Evolutionary conservation across 192 early-diverging fungal species (phyloP).

Genomic region (Paraglomus occultum): DNA sequence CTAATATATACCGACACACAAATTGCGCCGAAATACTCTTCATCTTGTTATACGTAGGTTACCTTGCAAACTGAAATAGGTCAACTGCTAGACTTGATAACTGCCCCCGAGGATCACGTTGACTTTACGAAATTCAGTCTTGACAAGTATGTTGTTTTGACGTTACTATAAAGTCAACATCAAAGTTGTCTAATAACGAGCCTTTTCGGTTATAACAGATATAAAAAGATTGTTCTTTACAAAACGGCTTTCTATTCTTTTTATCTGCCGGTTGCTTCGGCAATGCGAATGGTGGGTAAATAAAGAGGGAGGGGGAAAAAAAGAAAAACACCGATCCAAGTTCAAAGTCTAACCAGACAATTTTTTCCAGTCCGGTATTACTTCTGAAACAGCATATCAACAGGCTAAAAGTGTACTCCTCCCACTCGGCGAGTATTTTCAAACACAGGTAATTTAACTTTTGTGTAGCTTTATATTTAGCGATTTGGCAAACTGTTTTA

Average conservation of each 20-base stretch:
- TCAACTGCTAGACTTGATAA: conserved; percentile 95
- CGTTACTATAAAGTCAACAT: background rate
- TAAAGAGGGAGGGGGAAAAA: background rate
- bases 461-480: background rate
- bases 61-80: conserved; percentile 98
- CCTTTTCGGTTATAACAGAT: conserved; percentile 36
- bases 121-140: conserved; percentile 91
- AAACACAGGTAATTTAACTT: conserved; percentile 68
- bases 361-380: conserved; percentile 63
- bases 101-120: conserved; percentile 95
- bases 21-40: conserved; percentile 25
- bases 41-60: conserved; percentile 37
- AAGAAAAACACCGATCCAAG: background rate
- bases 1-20: background rate
- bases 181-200: background rate
- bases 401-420: conserved; percentile 84
- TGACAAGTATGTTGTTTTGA: conserved; percentile 64
- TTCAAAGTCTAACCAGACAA: background rate
- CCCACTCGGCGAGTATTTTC: conserved; percentile 98
- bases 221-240: conserved; percentile 94
- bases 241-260: conserved; percentile 99
- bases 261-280: conserved; percentile 95
- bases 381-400: conserved; percentile 73
- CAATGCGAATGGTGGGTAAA: conserved; percentile 74
- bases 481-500: too few species aligned